Base-by-base conservation (phyloP, 2,329 filamentous ascomycete genomes). In the Ascochyta lentis region DNA sequence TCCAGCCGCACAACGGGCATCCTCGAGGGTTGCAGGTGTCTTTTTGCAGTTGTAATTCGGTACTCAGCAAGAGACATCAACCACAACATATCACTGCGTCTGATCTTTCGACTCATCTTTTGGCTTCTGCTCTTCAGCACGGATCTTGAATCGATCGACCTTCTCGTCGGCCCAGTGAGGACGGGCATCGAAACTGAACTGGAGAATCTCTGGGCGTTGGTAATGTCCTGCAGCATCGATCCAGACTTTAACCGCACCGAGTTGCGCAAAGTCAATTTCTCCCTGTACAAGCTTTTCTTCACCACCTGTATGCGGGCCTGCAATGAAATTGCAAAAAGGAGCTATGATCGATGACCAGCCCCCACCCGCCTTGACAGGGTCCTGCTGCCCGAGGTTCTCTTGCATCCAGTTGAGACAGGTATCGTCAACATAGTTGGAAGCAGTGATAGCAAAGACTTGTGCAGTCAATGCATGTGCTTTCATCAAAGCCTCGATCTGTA, bases 401-500 rank as follows among this genome's bases (percentile, higher is more conserved):
- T 69, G 58, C 72, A 75, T 74, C 69, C 78, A 81, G 13, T 71
- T 59, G 13, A 80, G 62, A 35, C 78, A 80, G 2, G 58, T 66
- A 12, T 77, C 67, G 33, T 80, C 78, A 2, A 81, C 75, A 27
- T 78, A 79, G 48, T 77, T 78, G 6, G 72, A 74, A 2, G 78
- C 78, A 1, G 69, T 71, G 27, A 80, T 64, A 22, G 79, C 78
- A 49, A 79, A 81, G 2, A 77, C 75, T 54, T 81, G 78, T 13
- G 73, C 78, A 1, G 77, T 79, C 23, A 80, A 54, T 2, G 79
- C 78, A 55, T 80, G 79, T 5, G 68, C 65, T 65, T 80, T 80
- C 78, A 80, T 80, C 33, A 80, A 58, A 5, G 76, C 78, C 66
- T 81, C 79, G 48, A 81, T 80, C 63, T 80, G 77, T n/a, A 67